Conservation (phyloP, 2,329 filamentous ascomycete species). For the Elsinoe australis region DNA sequence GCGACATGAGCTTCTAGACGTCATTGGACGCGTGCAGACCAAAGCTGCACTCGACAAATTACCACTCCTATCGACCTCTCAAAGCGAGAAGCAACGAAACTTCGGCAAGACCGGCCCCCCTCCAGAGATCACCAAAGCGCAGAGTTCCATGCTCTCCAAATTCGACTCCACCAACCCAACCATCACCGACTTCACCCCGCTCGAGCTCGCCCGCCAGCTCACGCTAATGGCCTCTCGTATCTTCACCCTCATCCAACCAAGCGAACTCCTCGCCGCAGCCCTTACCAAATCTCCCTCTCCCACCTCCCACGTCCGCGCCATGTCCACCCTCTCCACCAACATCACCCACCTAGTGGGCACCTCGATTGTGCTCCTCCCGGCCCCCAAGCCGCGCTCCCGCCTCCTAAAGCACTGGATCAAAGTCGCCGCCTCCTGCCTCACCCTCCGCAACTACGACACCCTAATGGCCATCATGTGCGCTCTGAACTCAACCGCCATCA, state of each 20-base stretch:
- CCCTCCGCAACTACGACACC: conserved; percentile 91
- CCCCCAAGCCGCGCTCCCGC: conserved; percentile 81
- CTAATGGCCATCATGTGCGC: conserved; percentile 96
- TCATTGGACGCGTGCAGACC: not conserved
- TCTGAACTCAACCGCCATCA: conserved; percentile 83
- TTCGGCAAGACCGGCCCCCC: not conserved
- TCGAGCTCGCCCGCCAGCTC: conserved; percentile 85
- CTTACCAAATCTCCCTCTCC: conserved; percentile 82
- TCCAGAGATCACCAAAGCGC: conserved; percentile 58
- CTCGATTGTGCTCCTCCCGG: conserved; percentile 79
- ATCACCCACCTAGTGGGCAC: conserved; percentile 88
- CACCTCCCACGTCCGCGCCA: conserved; percentile 83
- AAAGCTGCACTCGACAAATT: not conserved
- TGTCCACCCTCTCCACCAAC: conserved; percentile 88
- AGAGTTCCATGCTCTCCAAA: conserved; percentile 65
- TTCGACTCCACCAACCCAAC: conserved; percentile 51
- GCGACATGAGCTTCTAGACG: conserved; percentile 55
- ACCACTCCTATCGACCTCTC: not conserved
- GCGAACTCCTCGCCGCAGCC: conserved; percentile 83
- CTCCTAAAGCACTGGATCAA: conserved; percentile 99
- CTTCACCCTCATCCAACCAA: conserved; percentile 84
- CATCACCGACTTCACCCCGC: conserved; percentile 81
- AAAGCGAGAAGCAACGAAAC: not conserved
- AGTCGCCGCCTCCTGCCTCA: conserved; percentile 75
- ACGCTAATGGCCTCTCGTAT: conserved; percentile 86